phyloP scores from a whole-genome alignment of 1,284 basidiomycete genomes.

The Apiotrichum veenhuisii region DNA sequence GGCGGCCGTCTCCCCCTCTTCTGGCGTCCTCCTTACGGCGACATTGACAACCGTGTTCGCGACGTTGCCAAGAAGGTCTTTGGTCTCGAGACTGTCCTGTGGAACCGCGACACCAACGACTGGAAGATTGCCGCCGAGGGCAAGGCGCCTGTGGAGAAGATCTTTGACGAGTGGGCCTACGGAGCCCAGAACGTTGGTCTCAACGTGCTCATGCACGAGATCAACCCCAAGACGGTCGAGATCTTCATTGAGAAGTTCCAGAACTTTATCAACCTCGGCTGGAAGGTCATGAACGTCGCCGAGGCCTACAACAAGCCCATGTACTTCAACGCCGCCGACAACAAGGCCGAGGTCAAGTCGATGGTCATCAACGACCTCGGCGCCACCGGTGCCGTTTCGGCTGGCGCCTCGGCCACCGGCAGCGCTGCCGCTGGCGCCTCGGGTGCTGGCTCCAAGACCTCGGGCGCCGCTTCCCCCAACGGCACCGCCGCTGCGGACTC shows the following conservation, averaged over 20 bases:
- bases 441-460: not conserved
- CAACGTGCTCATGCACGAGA: conserved; percentile 41
- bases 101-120: conserved; percentile 48
- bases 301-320: conserved; percentile 36
- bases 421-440: not conserved
- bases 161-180: conserved; percentile 17
- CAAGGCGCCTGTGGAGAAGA: conserved; percentile 23
- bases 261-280: conserved; percentile 33
- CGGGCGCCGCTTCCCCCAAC: not conserved
- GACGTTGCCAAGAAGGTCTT: conserved; percentile 52
- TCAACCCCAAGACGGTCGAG: conserved; percentile 31
- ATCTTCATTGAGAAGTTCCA: conserved; percentile 40
- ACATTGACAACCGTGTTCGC: conserved; percentile 55
- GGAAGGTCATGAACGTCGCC: conserved; percentile 39
- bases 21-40: conserved; percentile 52
- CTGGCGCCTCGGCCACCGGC: not conserved
- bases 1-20: conserved; percentile 45
- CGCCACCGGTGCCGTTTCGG: conserved; percentile 1
- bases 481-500: not conserved
- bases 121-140: conserved; percentile 41
- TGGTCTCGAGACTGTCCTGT: conserved; percentile 46
- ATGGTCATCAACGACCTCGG: conserved; percentile 25
- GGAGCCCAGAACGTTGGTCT: conserved; percentile 29
- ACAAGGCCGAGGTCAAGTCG: conserved; percentile 25
- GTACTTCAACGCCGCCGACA: conserved; percentile 41